Base-by-base conservation (phyloP, 2,329 filamentous ascomycete species). In the Domatiomyces catenatus region DNA sequence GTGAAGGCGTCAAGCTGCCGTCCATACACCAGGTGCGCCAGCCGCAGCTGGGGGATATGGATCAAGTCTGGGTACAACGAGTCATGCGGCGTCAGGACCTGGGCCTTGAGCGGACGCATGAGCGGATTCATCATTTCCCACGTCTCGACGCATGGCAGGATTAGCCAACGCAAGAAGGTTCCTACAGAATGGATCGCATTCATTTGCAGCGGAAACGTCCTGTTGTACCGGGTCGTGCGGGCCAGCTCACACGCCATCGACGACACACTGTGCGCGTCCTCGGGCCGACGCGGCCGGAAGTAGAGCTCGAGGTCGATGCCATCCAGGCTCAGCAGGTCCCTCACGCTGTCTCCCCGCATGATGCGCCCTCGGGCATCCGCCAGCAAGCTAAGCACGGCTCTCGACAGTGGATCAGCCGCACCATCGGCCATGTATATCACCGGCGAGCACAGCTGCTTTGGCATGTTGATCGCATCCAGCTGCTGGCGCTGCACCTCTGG, bases 181-280 rank as follows among this genome's bases (percentile, higher is more conserved):
- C 22, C 20, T 6, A 47, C 45, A 36, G 42, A 47, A n/a, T 47
- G 42, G 12, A 51, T 32, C 19, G 32, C 39, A 12, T 44, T 42
- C 39, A 47, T 42, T 24, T 47, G 19, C 26, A 51, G 28, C 24
- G 17, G 36, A 44, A 44, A 51, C 12, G 49, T 19, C 10, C 15
- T 39, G 32, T 39, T 15, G 5, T 15, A 5, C 22, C 22, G 22
- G 32, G 32, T 39, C 32, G 32, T 39, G 28, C 47, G 47, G 45
- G 45, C 47, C n/a, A 47, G 47, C n/a, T 51, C 49, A 32, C 49
- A 51, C 6, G 45, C 49, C 49, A 44, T 47, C 8, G 44, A 48
- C 28, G 49, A 51, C 17, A 51, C 49, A n/a, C 32, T 51, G 18
- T 51, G 49, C 26, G 18, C n/a, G 17, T 51, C 49, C 24, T 22